These are phyloP conservation scores for Eucalyptus rudis DNA, from an alignment of 345 rosid species.

Conservation along the genomic window DNA sequence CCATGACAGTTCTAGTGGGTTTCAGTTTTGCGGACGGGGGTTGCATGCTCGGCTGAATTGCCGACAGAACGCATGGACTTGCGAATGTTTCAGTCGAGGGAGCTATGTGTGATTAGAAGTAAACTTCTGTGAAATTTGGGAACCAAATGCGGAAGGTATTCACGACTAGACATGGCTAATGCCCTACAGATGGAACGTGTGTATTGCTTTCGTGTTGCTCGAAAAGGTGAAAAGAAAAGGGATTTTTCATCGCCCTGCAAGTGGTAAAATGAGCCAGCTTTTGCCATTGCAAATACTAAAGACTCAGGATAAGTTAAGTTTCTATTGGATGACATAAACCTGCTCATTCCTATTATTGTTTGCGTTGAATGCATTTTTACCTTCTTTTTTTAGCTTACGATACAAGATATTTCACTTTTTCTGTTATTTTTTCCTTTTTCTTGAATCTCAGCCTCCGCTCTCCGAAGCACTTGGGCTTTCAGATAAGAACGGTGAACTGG, in stretches of 20 bases:
- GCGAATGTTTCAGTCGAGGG: not conserved
- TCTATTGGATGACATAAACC: not conserved
- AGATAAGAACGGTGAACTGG: not conserved
- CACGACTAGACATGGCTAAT: not conserved
- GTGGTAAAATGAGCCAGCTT: not conserved
- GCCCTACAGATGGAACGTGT: not conserved
- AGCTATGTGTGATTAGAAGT: not conserved
- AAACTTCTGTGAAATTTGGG: not conserved
- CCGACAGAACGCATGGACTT: not conserved
- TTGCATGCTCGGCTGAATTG: not conserved
- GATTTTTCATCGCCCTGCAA: not conserved
- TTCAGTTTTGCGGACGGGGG: not conserved
- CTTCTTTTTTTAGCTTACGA: not conserved
- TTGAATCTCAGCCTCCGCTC: not conserved
- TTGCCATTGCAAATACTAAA: not conserved
- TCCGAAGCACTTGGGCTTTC: not conserved
- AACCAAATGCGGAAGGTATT: not conserved
- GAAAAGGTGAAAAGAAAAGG: not conserved
- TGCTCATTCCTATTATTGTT: not conserved
- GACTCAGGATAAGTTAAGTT: not conserved
- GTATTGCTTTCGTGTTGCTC: not conserved
- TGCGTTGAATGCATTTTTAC: not conserved
- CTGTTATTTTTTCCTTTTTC: not conserved
- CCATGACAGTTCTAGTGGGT: not conserved
- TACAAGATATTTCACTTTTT: not conserved